These are phyloP conservation scores for Vitis cinerea DNA, from an alignment of 164 flowering plant species.

Conservation along the genomic window DNA sequence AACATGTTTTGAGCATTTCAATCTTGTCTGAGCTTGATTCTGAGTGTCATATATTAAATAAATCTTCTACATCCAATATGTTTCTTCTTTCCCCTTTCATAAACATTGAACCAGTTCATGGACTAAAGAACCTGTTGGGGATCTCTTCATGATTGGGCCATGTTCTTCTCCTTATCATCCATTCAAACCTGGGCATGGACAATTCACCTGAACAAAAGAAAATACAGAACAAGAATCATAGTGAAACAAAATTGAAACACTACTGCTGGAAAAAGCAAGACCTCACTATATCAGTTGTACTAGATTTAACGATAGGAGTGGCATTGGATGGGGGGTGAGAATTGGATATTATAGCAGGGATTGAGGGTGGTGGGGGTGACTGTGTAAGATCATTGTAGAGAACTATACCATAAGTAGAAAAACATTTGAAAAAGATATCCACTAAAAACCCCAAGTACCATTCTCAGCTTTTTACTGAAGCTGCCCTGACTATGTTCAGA, in stretches of 20 bases:
- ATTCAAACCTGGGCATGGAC: neutral
- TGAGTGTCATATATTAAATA: neutral
- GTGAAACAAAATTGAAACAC: neutral
- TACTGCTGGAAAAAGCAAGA: neutral
- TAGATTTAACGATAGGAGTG: constrained; percentile 2
- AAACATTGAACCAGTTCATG: no score
- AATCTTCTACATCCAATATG: no score
- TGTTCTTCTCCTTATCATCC: no score
- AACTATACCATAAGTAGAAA: constrained; percentile 10
- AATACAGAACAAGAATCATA: no score
- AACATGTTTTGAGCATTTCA: constrained; percentile 18
- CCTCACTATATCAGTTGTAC: constrained; percentile 9
- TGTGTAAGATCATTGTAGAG: neutral
- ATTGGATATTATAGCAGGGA: constrained; percentile 7
- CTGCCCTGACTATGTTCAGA: constrained; percentile 1
- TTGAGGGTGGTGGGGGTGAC: constrained; percentile 9
- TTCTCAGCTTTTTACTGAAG: constrained; percentile 1
- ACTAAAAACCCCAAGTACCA: constrained; percentile 9
- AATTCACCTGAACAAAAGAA: no score
- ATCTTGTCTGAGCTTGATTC: neutral
- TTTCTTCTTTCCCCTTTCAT: no score
- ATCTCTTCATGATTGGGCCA: no score
- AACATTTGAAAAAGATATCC: constrained; percentile 14
- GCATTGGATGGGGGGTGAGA: constrained; percentile 11
- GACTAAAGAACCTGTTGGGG: no score